Evolutionary conservation across 1,284 basidiomycete species (phyloP).

Genomic region (Sanghuangporus sanghuang): DNA sequence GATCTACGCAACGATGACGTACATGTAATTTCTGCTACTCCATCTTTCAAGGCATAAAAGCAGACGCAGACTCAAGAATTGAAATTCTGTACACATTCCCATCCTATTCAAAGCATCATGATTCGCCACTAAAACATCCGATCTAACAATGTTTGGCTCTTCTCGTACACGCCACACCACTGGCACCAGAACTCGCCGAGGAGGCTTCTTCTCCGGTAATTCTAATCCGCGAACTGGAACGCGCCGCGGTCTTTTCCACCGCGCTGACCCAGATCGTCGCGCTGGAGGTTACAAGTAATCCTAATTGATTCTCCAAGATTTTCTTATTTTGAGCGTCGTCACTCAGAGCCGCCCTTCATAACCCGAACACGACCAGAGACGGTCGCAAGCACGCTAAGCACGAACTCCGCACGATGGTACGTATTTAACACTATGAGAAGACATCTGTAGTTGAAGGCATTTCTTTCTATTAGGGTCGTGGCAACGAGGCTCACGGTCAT

Average conservation of each 20-base stretch:
- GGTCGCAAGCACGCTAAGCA: conserved; percentile 18
- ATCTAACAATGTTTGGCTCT: conserved; percentile 13
- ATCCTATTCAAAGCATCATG: background rate
- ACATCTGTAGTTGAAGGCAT: conserved; percentile 5
- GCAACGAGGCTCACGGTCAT: conserved; percentile 20
- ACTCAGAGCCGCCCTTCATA: conserved; percentile 21
- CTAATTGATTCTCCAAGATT: background rate
- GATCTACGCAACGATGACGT: background rate
- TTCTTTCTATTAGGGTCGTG: conserved; percentile 17
- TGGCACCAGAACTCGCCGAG: background rate
- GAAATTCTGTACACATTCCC: too few relatives aligned
- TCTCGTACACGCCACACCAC: conserved; percentile 10
- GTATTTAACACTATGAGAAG: background rate
- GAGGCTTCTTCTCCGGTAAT: background rate
- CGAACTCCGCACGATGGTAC: conserved; percentile 18
- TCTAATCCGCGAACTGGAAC: background rate
- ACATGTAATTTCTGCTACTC: background rate
- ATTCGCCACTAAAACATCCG: background rate
- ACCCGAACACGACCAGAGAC: conserved; percentile 18
- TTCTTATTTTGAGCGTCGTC: background rate
- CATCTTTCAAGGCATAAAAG: background rate
- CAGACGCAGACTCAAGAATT: background rate
- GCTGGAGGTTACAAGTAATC: conserved; percentile 21
- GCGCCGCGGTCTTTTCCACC: conserved; percentile 17
- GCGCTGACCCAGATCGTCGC: conserved; percentile 20